phyloP scores from a whole-genome alignment of 2,329 filamentous ascomycete genomes.

The Curvularia lunata region DNA sequence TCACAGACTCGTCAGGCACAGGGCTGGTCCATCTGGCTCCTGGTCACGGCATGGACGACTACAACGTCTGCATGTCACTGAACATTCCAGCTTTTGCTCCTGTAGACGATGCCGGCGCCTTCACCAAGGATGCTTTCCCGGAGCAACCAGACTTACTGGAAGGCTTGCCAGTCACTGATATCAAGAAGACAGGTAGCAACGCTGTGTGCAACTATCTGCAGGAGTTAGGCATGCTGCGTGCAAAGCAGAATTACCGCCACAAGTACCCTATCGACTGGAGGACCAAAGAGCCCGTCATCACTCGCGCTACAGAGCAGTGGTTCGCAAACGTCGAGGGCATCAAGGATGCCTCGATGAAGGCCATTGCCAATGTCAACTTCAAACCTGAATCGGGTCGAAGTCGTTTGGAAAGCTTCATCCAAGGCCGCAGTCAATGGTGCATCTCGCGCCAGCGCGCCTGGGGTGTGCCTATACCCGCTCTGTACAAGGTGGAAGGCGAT shows the following conservation, averaged over 20 bases:
- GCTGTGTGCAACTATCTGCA: slow-evolving; percentile 73
- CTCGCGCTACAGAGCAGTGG: slow-evolving; percentile 95
- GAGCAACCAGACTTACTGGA: slow-evolving; percentile 69
- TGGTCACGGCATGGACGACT: slow-evolving; percentile 96
- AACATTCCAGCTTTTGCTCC: slow-evolving; percentile 79
- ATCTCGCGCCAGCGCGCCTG: slow-evolving; percentile 95
- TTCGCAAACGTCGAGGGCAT: slow-evolving; percentile 91
- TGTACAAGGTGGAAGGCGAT: slow-evolving; percentile 74
- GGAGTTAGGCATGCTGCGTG: slow-evolving; percentile 62
- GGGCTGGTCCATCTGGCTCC: slow-evolving; percentile 95
- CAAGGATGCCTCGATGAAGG: slow-evolving; percentile 72
- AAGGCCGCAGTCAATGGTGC: slow-evolving; percentile 92
- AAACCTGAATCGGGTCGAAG: slow-evolving; percentile 75
- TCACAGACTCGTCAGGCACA: slow-evolving; percentile 87
- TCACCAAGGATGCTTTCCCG: slow-evolving; percentile 80
- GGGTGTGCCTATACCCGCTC: slow-evolving; percentile 93
- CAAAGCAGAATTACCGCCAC: slow-evolving; percentile 75
- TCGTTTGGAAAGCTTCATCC: slow-evolving; percentile 83
- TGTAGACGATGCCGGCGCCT: slow-evolving; percentile 79
- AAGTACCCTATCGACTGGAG: slow-evolving; percentile 99
- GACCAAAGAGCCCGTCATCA: slow-evolving; percentile 89
- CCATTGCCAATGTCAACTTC: slow-evolving; percentile 76
- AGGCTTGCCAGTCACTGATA: slow-evolving; percentile 73
- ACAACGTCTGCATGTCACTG: slow-evolving; percentile 75
- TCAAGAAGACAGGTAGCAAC: slow-evolving; percentile 61